These are phyloP conservation scores for Lentinula edodes DNA, from an alignment of 768 basidiomycete genomes.

Conservation along the genomic window DNA sequence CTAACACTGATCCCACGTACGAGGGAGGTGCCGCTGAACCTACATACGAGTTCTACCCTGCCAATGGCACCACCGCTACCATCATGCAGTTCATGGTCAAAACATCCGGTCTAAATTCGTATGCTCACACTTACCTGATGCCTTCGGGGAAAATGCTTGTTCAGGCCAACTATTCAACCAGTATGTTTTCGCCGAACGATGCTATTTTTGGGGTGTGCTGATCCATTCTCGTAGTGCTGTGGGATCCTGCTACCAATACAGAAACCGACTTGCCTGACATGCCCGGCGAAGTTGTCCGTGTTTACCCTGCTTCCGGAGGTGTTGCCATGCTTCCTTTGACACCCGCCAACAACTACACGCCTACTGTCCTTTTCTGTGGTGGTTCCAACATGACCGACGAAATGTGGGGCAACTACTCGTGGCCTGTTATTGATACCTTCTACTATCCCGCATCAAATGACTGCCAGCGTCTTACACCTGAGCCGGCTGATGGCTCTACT, in stretches of 20 bases:
- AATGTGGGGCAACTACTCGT: constrained; percentile 73
- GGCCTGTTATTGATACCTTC: constrained; percentile 72
- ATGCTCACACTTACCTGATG: constrained; percentile 71
- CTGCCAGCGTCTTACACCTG: constrained; percentile 84
- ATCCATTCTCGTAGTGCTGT: constrained; percentile 25
- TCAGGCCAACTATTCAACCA: constrained; percentile 76
- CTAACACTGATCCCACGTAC: constrained; percentile 54
- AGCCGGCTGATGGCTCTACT: constrained; percentile 62
- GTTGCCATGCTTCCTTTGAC: constrained; percentile 89
- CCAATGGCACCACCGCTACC: constrained; percentile 39
- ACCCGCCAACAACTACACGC: constrained; percentile 81
- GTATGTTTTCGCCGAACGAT: constrained; percentile 32
- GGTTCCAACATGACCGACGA: constrained; percentile 73
- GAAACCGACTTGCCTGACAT: constrained; percentile 67
- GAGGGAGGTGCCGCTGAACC: constrained; percentile 76
- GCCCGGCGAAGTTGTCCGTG: constrained; percentile 70
- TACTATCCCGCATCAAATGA: constrained; percentile 61
- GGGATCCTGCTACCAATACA: constrained; percentile 49
- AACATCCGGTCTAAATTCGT: constrained; percentile 75
- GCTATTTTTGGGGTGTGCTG: constrained; percentile 4
- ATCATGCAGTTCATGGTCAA: constrained; percentile 62
- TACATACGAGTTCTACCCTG: constrained; percentile 80
- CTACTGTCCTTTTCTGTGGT: constrained; percentile 87
- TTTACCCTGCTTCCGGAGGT: constrained; percentile 88
- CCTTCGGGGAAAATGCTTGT: constrained; percentile 75